phyloP scores from a whole-genome alignment of 1,139 yeast species.

The Sugiyamaella neomexicana region DNA sequence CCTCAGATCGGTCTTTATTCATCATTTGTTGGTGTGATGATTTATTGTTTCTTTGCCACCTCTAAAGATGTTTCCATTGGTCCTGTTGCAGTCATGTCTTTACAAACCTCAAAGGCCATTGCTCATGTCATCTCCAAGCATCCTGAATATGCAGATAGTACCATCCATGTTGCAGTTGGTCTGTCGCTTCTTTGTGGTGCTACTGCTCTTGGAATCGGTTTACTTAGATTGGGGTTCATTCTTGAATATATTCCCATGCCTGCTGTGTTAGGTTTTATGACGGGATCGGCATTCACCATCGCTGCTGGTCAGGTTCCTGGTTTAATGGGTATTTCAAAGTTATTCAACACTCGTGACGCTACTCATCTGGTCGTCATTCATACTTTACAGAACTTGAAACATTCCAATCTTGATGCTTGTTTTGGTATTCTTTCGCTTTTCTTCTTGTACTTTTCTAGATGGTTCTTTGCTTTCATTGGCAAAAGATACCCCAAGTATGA shows the following conservation, averaged over 20 bases:
- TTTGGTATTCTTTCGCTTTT: conserved; percentile 78
- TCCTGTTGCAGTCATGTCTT: conserved; percentile 95
- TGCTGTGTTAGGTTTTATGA: conserved; percentile 93
- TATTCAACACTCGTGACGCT: conserved; percentile 70
- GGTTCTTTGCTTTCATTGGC: conserved; percentile 54
- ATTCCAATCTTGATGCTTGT: conserved; percentile 76
- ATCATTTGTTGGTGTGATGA: conserved; percentile 86
- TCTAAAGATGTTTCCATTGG: conserved; percentile 95
- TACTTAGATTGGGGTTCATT: conserved; percentile 81
- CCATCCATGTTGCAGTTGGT: conserved; percentile 63
- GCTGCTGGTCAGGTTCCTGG: conserved; percentile 83
- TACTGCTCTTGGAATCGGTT: conserved; percentile 77
- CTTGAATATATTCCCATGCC: conserved; percentile 88
- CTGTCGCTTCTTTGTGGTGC: conserved; percentile 82
- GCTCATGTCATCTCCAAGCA: conserved; percentile 58
- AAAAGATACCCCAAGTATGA: conserved; percentile 64
- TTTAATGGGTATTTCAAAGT: conserved; percentile 67
- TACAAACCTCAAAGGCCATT: conserved; percentile 78
- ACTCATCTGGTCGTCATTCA: conserved; percentile 70
- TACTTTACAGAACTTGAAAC: conserved; percentile 68
- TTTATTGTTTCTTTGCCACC: conserved; percentile 88
- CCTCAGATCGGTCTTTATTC: conserved; percentile 89
- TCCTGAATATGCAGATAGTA: conserved; percentile 46
- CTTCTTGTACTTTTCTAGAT: conserved; percentile 68
- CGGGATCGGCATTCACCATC: conserved; percentile 88